These are phyloP conservation scores for Nitzschia inconspicua DNA, from an alignment of 108 stramenopile species.

Conservation along the genomic window DNA sequence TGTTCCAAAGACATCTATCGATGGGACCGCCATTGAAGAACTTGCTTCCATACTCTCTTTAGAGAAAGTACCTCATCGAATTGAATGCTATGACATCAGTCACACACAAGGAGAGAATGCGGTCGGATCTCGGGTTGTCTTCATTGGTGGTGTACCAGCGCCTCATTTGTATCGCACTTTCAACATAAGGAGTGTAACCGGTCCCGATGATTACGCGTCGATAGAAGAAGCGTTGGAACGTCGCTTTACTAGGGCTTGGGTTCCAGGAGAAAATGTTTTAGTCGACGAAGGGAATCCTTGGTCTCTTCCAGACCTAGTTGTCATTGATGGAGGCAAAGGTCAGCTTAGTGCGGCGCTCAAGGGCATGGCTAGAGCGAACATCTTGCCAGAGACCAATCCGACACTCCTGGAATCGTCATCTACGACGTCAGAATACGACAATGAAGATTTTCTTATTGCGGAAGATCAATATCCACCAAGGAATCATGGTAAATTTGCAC, in stretches of 20 bases:
- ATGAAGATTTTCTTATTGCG: background rate
- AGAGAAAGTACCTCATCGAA: slow-evolving; percentile 31
- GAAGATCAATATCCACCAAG: background rate
- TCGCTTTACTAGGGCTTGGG: slow-evolving; percentile 45
- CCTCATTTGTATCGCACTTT: slow-evolving; percentile 56
- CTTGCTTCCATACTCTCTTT: slow-evolving; percentile 39
- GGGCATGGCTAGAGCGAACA: slow-evolving; percentile 46
- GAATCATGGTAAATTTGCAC: background rate
- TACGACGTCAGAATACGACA: background rate
- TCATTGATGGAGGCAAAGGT: slow-evolving; percentile 78
- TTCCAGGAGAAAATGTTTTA: background rate
- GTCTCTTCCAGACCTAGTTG: slow-evolving; percentile 65
- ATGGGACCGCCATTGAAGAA: slow-evolving; percentile 40
- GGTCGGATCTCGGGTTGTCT: slow-evolving; percentile 66
- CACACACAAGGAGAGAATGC: slow-evolving; percentile 63
- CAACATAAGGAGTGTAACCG: slow-evolving; percentile 50
- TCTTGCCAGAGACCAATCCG: too few relatives aligned
- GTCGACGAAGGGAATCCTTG: slow-evolving; percentile 42
- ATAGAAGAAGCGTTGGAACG: slow-evolving; percentile 63
- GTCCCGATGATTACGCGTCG: slow-evolving; percentile 67
- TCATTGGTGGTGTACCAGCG: slow-evolving; percentile 53
- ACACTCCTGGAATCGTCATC: background rate
- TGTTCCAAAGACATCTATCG: slow-evolving; percentile 22
- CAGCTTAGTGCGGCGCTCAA: slow-evolving; percentile 68
- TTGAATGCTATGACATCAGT: slow-evolving; percentile 80